Percentiles rank a stretch among this genome's conserved stretches.
These are phyloP conservation scores for Cercospora sesami DNA, from an alignment of 2,329 filamentous ascomycete species.

Conservation along the genomic window DNA sequence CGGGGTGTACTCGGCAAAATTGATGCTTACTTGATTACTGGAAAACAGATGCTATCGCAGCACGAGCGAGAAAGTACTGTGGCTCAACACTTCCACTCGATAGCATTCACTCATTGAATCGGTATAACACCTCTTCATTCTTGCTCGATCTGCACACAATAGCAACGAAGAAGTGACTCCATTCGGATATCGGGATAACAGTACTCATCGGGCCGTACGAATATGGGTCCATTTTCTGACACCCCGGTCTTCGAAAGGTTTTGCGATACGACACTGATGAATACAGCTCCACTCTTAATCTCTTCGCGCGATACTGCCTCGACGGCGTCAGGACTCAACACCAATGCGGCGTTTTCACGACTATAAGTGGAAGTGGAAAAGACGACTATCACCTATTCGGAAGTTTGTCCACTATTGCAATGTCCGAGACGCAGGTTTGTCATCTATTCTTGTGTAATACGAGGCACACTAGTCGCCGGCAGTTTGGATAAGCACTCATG, in stretches of 20 bases:
- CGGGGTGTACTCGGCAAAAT: not conserved
- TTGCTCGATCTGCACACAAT: not conserved
- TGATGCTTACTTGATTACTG: not conserved
- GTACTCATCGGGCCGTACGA: not conserved
- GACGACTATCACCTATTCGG: not conserved
- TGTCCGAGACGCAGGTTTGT: not conserved
- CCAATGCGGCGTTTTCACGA: not conserved
- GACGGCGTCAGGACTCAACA: no score
- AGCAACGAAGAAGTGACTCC: not conserved
- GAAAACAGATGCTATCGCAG: not conserved
- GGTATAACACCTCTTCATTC: not conserved
- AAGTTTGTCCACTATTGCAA: not conserved
- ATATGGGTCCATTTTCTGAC: not conserved
- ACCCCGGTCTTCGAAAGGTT: not conserved
- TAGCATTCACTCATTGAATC: not conserved
- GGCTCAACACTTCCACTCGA: not conserved
- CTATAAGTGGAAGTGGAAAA: not conserved
- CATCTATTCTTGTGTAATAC: not conserved
- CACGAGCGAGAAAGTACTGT: not conserved
- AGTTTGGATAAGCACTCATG: not conserved
- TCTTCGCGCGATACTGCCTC: not conserved
- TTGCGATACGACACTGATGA: not conserved
- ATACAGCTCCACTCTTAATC: not conserved
- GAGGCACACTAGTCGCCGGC: not conserved
- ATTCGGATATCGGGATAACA: not conserved